phyloP scores from a whole-genome alignment of 345 rosid species.

The Syzygium oleosum region DNA sequence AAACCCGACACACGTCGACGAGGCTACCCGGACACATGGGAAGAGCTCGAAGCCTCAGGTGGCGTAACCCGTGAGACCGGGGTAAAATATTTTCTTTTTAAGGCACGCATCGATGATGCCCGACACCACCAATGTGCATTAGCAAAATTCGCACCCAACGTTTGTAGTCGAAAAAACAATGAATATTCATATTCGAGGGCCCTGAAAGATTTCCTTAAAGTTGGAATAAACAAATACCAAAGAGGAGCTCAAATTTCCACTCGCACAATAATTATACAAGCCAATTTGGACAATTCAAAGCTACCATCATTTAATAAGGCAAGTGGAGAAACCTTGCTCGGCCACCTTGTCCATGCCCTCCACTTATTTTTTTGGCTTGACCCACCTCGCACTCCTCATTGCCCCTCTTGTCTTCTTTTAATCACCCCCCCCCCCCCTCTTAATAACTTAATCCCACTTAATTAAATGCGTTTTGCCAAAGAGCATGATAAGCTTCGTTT shows the following conservation, averaged over 20 bases:
- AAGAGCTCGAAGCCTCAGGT: background rate
- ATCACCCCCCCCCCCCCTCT: background rate
- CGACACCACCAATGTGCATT: background rate
- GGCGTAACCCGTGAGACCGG: background rate
- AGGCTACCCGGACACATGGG: background rate
- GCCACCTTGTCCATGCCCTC: slow-evolving; percentile 16
- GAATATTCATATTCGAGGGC: background rate
- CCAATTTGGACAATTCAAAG: slow-evolving; percentile 22
- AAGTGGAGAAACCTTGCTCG: slow-evolving; percentile 29
- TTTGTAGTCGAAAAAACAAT: background rate
- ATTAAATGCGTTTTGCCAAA: background rate
- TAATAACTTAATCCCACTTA: background rate
- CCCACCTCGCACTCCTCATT: background rate
- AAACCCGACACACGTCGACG: background rate
- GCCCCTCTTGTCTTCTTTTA: background rate
- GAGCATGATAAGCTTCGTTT: background rate
- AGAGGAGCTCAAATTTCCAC: slow-evolving; percentile 7
- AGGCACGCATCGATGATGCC: background rate
- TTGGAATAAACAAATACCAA: background rate
- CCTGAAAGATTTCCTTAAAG: background rate
- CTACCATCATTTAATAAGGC: slow-evolving; percentile 19
- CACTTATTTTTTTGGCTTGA: background rate
- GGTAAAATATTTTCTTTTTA: background rate
- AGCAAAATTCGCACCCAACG: background rate
- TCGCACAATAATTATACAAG: slow-evolving; percentile 6